A percentile compares a stretch with the other conserved stretches of the same genome.
Evolutionary conservation across 257 asterid species (phyloP).

Genomic region (Hygrophila difformis): DNA sequence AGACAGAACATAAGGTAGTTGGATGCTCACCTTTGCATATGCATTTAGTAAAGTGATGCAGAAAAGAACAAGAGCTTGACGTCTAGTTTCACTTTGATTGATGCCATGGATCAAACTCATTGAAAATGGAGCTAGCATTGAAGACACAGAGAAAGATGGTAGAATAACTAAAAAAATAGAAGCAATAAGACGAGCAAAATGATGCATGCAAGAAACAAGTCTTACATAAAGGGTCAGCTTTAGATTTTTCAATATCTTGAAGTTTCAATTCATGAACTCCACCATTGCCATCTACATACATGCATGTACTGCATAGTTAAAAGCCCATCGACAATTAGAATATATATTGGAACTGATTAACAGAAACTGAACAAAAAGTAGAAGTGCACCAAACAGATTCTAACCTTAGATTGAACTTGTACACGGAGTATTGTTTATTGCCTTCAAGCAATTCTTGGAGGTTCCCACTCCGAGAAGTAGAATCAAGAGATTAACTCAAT

Average conservation of each 20-base stretch:
- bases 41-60: constrained; percentile 57
- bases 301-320: constrained; percentile 55
- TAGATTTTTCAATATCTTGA: constrained; percentile 52
- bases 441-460: constrained; percentile 56
- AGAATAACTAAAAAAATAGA: no score
- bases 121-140: constrained; percentile 50
- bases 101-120: constrained; percentile 76
- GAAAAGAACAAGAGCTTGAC: constrained; percentile 78
- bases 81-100: constrained; percentile 71
- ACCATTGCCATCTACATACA: constrained; percentile 47
- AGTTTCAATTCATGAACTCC: constrained; percentile 42
- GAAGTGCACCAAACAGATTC: constrained; percentile 14
- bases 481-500: constrained; percentile 40
- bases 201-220: constrained; percentile 9
- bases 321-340: no score
- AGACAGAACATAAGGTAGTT: neutral
- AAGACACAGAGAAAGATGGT: constrained; percentile 12
- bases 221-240: constrained; percentile 72
- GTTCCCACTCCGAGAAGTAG: constrained; percentile 45
- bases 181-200: constrained; percentile 9
- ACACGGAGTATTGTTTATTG: constrained; percentile 30
- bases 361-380: neutral
- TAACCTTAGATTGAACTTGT: constrained; percentile 63
- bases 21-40: constrained; percentile 62
- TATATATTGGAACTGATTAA: no score